These are phyloP conservation scores for Dacryopinax spathularia DNA, from an alignment of 768 basidiomycete species.

Conservation along the genomic window DNA sequence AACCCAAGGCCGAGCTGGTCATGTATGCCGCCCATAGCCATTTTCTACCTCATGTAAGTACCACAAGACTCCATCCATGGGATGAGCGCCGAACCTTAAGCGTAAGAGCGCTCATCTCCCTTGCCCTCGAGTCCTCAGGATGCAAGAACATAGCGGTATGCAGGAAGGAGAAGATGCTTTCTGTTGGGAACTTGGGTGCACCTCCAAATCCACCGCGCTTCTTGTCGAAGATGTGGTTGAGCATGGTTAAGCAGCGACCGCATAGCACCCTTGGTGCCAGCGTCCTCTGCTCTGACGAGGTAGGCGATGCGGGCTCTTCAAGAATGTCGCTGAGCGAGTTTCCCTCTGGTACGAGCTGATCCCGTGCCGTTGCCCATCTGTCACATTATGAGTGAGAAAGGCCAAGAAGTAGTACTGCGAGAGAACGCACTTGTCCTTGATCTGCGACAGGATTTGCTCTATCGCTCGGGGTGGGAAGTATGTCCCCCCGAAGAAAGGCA, in stretches of 20 bases:
- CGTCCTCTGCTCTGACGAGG: constrained; percentile 10
- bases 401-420: constrained; percentile 8
- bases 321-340: neutral
- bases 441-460: constrained; percentile 7
- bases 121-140: neutral
- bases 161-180: constrained; percentile 6
- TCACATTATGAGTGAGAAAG: neutral
- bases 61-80: constrained; percentile 13
- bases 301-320: constrained; percentile 9
- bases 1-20: constrained; percentile 31
- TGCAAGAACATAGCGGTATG: neutral
- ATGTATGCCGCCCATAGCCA: constrained; percentile 26
- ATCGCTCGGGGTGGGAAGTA: neutral
- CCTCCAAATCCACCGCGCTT: constrained; percentile 27
- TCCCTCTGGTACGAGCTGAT: neutral
- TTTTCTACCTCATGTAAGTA: constrained; percentile 11
- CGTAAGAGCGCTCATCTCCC: constrained; percentile 4
- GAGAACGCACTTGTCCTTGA: constrained; percentile 9
- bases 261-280: constrained; percentile 7
- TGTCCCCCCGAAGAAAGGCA: constrained; percentile 9
- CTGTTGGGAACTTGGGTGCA: constrained; percentile 29
- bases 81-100: constrained; percentile 18
- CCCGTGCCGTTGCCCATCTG: neutral
- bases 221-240: constrained; percentile 19
- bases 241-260: neutral